Conservation (phyloP, 2,329 filamentous ascomycete genomes). For the Neurospora crassa region DNA sequence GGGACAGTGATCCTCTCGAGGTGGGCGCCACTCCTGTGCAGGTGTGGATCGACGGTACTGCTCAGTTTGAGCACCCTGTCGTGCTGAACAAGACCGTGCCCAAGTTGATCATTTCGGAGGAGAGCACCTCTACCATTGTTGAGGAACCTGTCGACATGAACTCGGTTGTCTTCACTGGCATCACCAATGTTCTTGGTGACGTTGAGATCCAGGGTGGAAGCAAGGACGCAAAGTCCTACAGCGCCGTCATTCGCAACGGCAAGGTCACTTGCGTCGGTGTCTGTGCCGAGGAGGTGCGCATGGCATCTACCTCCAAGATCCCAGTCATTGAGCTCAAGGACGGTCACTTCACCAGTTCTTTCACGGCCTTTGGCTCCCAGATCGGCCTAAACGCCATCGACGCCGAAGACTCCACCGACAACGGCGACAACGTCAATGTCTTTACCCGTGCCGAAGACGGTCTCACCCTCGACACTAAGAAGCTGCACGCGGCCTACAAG, state of each 20-base stretch:
- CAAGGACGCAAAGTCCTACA: constrained; percentile 22
- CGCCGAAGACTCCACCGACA: constrained; percentile 44
- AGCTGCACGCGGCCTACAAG: constrained; percentile 40
- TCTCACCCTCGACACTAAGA: constrained; percentile 44
- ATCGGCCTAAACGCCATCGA: constrained; percentile 57
- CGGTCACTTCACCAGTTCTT: constrained; percentile 49
- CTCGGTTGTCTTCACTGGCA: constrained; percentile 45
- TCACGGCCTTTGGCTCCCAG: constrained; percentile 50
- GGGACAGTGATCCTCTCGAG: constrained; percentile 51
- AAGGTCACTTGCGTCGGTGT: constrained; percentile 46
- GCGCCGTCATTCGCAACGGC: constrained; percentile 43
- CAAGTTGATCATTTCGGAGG: constrained; percentile 29
- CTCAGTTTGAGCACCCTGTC: constrained; percentile 46
- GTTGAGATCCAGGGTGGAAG: constrained; percentile 24
- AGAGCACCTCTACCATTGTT: constrained; percentile 29
- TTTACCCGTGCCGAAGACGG: constrained; percentile 51
- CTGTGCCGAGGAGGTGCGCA: constrained; percentile 36
- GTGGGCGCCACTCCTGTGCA: constrained; percentile 50
- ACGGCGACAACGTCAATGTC: constrained; percentile 33
- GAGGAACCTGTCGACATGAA: constrained; percentile 30
- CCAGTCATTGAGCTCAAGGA: constrained; percentile 39
- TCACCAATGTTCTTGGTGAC: constrained; percentile 41
- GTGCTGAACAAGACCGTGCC: constrained; percentile 41
- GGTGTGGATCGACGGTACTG: constrained; percentile 53
- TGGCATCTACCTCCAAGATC: constrained; percentile 20